Conservation (phyloP, 768 basidiomycete species). For the Amanita jacksonii region DNA sequence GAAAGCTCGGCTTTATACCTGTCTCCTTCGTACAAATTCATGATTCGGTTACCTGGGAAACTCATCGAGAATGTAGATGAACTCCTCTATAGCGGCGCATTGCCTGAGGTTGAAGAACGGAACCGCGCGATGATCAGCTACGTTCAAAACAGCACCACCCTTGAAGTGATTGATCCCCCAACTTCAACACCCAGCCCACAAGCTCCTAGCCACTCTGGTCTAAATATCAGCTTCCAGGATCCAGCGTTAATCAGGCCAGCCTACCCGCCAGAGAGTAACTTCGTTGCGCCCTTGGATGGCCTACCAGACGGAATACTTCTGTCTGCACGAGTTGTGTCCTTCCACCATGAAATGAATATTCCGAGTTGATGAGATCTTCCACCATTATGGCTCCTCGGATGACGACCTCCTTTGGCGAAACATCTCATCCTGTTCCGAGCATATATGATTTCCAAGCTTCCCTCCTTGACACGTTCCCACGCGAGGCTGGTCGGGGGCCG, state of each 20-base stretch:
- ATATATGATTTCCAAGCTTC: slow-evolving; percentile 96
- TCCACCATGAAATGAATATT: slow-evolving; percentile 96
- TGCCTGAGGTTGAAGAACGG: slow-evolving; percentile 99
- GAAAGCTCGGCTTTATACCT: slow-evolving; percentile 88
- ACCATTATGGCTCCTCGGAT: slow-evolving; percentile 66
- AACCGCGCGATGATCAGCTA: slow-evolving; percentile 91
- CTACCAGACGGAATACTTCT: slow-evolving; percentile 80
- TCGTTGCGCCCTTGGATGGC: slow-evolving; percentile 29
- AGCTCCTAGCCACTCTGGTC: slow-evolving; percentile 15
- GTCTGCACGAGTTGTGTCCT: slow-evolving; percentile 87
- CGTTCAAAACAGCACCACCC: slow-evolving; percentile 91
- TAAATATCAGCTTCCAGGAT: slow-evolving; percentile 13
- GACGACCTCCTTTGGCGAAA: slow-evolving; percentile 52
- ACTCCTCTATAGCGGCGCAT: slow-evolving; percentile 78
- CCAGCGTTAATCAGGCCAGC: slow-evolving; percentile 19
- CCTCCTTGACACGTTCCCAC: slow-evolving; percentile 79
- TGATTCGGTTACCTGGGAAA: slow-evolving; percentile 78
- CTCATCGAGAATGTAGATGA: slow-evolving; percentile 65
- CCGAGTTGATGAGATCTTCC: slow-evolving; percentile 81
- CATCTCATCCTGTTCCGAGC: slow-evolving; percentile 86
- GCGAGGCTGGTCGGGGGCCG: slow-evolving; percentile 77
- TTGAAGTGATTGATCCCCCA: slow-evolving; percentile 77
- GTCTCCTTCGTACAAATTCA: slow-evolving; percentile 96
- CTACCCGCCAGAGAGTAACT: slow-evolving; percentile 23
- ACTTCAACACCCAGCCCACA: slow-evolving; percentile 35